Percentiles rank a stretch among this genome's conserved stretches.
Conservation (phyloP, 257 asterid species). For the Ilex asprella region DNA sequence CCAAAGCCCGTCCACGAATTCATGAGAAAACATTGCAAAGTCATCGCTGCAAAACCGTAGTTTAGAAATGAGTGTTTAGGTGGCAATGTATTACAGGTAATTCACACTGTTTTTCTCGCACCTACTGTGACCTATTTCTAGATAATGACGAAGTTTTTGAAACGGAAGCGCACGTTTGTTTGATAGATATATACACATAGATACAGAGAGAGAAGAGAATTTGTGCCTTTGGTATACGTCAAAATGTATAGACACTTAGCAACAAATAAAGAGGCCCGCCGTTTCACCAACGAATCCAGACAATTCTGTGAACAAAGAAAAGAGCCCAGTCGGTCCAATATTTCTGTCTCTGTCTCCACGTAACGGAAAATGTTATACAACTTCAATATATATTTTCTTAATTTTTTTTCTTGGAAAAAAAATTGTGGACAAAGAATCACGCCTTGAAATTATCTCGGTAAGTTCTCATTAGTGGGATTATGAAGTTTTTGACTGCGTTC, state of each 20-base stretch:
- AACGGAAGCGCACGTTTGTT: slow-evolving; percentile 13
- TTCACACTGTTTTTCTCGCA: neutral
- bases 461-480: too few species aligned
- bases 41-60: neutral
- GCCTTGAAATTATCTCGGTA: too few species aligned
- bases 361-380: neutral
- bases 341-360: slow-evolving; percentile 2
- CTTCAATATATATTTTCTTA: too few species aligned
- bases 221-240: slow-evolving; percentile 18
- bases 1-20: neutral
- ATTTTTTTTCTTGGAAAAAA: too few species aligned
- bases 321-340: slow-evolving; percentile 38
- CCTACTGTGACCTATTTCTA: neutral
- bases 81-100: slow-evolving; percentile 2
- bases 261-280: slow-evolving; percentile 28
- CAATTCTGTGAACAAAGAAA: slow-evolving; percentile 21
- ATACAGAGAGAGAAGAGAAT: neutral
- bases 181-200: slow-evolving; percentile 10
- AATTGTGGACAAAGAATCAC: too few species aligned
- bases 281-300: slow-evolving; percentile 49
- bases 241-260: slow-evolving; percentile 41
- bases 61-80: neutral
- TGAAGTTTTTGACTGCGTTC: too few species aligned
- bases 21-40: neutral
- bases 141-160: slow-evolving; percentile 19